These are phyloP conservation scores for Chrysoporthe puriensis DNA, from an alignment of 2,329 filamentous ascomycete species.

Conservation along the genomic window DNA sequence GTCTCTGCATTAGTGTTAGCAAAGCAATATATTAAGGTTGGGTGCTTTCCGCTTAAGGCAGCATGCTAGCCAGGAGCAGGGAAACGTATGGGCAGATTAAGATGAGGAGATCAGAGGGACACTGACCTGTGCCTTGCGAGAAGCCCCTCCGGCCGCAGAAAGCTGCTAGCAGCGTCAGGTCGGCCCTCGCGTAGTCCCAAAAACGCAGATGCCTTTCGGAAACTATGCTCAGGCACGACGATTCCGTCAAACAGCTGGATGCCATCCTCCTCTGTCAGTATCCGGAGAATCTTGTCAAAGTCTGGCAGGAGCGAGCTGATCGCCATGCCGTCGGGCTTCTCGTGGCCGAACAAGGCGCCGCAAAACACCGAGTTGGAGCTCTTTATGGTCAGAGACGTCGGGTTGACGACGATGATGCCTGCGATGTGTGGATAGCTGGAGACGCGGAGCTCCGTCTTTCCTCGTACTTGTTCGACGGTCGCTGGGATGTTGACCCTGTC, in stretches of 20 bases:
- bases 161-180: slow-evolving; percentile 75
- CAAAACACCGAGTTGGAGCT: slow-evolving; percentile 97
- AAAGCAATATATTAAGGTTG: not conserved
- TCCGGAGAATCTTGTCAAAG: slow-evolving; percentile 81
- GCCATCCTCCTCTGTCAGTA: slow-evolving; percentile 85
- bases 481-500: slow-evolving; percentile 82
- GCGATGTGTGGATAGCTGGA: slow-evolving; percentile 98
- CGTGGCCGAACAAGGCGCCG: slow-evolving; percentile 86
- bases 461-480: slow-evolving; percentile 73
- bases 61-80: not conserved
- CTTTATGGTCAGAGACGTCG: slow-evolving; percentile 75
- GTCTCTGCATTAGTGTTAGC: slow-evolving; percentile 68
- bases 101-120: too few species aligned
- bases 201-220: slow-evolving; percentile 84
- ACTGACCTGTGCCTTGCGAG: slow-evolving; percentile 59
- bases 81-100: not conserved
- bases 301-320: slow-evolving; percentile 83
- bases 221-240: slow-evolving; percentile 94
- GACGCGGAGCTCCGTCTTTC: slow-evolving; percentile 74
- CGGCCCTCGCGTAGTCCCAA: slow-evolving; percentile 82
- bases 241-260: slow-evolving; percentile 88
- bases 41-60: not conserved
- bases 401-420: slow-evolving; percentile 91
- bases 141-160: slow-evolving; percentile 82
- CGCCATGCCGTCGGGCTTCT: slow-evolving; percentile 77